Evolutionary conservation across 768 basidiomycete genomes (phyloP), one percentile per base, ranked within the genome.

Genomic region (Suillus subaureus): DNA sequence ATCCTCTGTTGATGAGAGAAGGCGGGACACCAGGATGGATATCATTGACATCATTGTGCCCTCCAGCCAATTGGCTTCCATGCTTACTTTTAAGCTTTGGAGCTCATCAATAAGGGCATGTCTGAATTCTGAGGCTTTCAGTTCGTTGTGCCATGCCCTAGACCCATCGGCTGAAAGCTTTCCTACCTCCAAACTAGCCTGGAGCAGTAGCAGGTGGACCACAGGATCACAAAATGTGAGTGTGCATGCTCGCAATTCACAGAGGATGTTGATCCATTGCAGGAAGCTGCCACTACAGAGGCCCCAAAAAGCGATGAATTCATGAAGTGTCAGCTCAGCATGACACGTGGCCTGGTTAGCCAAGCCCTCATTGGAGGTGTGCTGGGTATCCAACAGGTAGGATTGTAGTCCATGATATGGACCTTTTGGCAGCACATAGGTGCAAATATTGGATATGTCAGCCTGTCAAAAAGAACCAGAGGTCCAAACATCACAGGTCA

Each of bases 261-360:
- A 75, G 11, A 75, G 67, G 26, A 85, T 82, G 67, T 85, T 85
- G 35, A 78, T 68, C 84, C 83, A 84, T 57, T 85, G 84, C 1
- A 85, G 65, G 7, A 67, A 70, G 2, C 71, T 62, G 6, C 84
- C 82, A n/a, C 78, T 75, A 15, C 84, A 80, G 35, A 85, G 70
- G 55, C 72, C 70, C 7, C 77, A 78, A 64, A 82, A 84, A 0
- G 79, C 76, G 35, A 79, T 73, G 42, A 75, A 79, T 62, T 85
- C 83, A 43, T 84, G 82, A 8, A 82, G 62, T 33, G 65, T 75
- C 21, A 85, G 71, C 18, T 78, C 72, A 23, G 64, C 49, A 1
- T 80, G 79, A 61, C 81, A 83, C 9, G 74, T 66, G 1, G 71
- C 68, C 67, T 86, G 85, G n/a, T 72, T 68, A 69, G 80, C 80